Base-by-base conservation (phyloP, 2,329 filamentous ascomycete genomes). In the Nannizziopsis arthrosporioides region DNA sequence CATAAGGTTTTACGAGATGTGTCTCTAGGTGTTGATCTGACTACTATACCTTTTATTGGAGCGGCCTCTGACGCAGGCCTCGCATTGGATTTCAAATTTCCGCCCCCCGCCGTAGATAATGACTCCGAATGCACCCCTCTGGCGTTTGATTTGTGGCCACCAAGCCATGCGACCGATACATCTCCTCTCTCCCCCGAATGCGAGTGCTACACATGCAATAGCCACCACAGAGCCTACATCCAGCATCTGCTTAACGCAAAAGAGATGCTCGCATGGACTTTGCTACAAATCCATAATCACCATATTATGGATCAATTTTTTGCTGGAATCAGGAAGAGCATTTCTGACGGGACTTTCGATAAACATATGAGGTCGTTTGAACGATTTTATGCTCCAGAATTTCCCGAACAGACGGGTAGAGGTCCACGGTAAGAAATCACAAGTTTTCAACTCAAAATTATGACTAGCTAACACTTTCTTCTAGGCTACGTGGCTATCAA, bases 211-310 rank as follows among this genome's bases (percentile, higher is more conserved):
- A 73, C 87, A 17, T 98, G 92, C 71, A 78, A 73, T 1, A 77
- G 76, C 14, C 90, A 96, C 64, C 87, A 94, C 65, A 74, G 82
- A 43, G 90, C 92, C 0, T 98, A 85, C 65, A 61, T 98, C 32
- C 83, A 88, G 55, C 92, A 98, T 64, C 74, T 96, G 1, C 77
- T 98, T 5, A 75, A 79, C 41, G 88, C 92, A 0, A 93, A 89
- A 61, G 92, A 98, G 66, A 96, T 98, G 92, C 78, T 95, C 3
- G 90, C 84, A 18, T 98, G 92, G 92, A 85, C 83, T 0, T 73
- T 98, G 6, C 73, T 98, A 6, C 90, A 96, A 63, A 75, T 94
- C 2, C 92, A 98, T 68, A 98, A 98, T 63, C 81, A 93, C 62
- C 74, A 81, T 52, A 68, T 84, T 6, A 66, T 94, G 46, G 74